Evolutionary conservation across 192 early-diverging fungal species (phyloP), one percentile per base, ranked within the genome.

Genomic region (Coemansia sp.): DNA sequence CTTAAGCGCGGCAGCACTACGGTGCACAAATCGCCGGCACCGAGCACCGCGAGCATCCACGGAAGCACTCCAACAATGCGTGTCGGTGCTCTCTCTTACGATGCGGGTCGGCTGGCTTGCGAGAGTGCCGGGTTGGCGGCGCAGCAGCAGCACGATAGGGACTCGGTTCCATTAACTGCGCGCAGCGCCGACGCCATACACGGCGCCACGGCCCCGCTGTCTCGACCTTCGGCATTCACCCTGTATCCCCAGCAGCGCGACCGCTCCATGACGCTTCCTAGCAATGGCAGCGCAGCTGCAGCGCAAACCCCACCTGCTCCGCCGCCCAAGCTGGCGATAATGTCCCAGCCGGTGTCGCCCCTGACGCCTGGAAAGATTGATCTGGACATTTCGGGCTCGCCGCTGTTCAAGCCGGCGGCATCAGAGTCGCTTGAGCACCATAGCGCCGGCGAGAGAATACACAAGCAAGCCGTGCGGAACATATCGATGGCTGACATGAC

Each of bases 251-350:
- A 47, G 22, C 53, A 51, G 41, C 71, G 71, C 31, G 64, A 67
- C 26, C 71, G 71, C 21, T 75, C 71, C 10, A 56, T 63, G 60
- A 75, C 71, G 0, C 35, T 75, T 17, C 71, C 71, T 0, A 46
- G 65, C 8, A 50, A 56, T 35, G 22, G 42, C 2, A 36, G 27
- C 56, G 14, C 41, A 56, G 25, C 34, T 38, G 42, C 41, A 37
- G 25, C 51, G 59, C 50, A 61, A 61, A n/a, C 15, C 0, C 45
- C 45, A 1, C 26, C 45, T 15, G 26, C 31, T 47, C 45, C 45
- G 2, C 45, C 45, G 7, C 45, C 26, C 26, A 47, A 47, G 10
- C 31, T 29, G 6, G 27, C 45, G n/a, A 47, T 47, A 7, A 27
- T 18, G 11, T 48, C 33, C 3, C 29, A 27, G 27, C 46, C 42